Conservation (phyloP, 2,329 filamentous ascomycete species). For the Sphaerulina vaccinii region DNA sequence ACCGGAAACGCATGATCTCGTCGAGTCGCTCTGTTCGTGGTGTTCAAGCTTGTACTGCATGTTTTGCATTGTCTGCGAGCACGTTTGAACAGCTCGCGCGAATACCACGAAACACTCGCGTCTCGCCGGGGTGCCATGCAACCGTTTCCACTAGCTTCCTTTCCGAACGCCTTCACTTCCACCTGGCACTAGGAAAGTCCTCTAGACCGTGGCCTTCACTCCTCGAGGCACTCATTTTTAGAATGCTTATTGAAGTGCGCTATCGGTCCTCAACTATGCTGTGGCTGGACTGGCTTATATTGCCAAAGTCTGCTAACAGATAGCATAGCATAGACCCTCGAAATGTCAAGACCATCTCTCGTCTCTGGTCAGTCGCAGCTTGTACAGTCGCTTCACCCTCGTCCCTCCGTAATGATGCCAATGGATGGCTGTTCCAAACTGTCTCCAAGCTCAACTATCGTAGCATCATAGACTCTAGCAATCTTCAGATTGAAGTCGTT, state of each 20-base stretch:
- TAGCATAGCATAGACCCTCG: no score
- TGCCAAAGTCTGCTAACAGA: no score
- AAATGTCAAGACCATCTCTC: no score
- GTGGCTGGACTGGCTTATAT: no score
- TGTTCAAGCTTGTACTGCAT: not conserved
- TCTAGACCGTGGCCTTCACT: not conserved
- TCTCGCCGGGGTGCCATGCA: no score
- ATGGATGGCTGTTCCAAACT: slow-evolving; percentile 55
- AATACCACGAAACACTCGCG: not conserved
- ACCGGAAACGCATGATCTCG: slow-evolving; percentile 23
- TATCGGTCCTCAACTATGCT: no score
- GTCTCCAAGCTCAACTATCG: slow-evolving; percentile 71
- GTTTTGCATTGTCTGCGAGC: not conserved
- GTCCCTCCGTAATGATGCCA: slow-evolving; percentile 47
- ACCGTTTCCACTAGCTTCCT: no score
- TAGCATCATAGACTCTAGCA: slow-evolving; percentile 75
- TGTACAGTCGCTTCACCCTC: slow-evolving; percentile 16
- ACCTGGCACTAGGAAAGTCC: not conserved
- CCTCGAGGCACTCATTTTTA: not conserved
- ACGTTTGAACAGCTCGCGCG: not conserved
- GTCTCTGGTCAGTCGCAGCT: no score
- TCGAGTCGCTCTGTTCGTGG: not conserved
- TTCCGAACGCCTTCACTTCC: no score
- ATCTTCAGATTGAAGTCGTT: slow-evolving; percentile 64
- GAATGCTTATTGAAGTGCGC: no score